phyloP scores from a whole-genome alignment of 139 green algal genomes.

The Closterium sp. region DNA sequence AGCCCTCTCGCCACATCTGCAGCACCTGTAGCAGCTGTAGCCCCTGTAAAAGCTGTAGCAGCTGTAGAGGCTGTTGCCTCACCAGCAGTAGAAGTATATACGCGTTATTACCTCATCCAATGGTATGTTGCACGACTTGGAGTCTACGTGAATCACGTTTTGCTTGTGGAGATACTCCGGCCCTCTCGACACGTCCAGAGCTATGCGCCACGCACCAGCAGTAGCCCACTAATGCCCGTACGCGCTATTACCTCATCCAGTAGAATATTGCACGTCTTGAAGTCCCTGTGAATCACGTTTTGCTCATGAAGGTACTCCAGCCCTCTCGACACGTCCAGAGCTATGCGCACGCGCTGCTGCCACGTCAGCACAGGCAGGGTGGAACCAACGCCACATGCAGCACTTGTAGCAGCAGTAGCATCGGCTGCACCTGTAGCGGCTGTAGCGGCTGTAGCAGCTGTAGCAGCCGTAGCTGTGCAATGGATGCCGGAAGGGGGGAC shows the following conservation, averaged over 20 bases:
- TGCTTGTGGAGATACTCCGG: neutral
- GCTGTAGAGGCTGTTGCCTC: too few species aligned
- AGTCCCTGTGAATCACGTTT: constrained; percentile 35
- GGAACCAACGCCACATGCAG: neutral
- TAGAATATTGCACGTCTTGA: constrained; percentile 35
- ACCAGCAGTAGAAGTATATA: too few species aligned
- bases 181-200: neutral
- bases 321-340: constrained; percentile 4
- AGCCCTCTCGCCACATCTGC: too few species aligned
- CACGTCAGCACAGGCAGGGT: neutral
- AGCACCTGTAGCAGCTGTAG: too few species aligned
- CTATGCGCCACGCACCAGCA: too few species aligned
- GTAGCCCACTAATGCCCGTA: too few species aligned
- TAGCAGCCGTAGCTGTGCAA: too few species aligned
- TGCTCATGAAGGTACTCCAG: constrained; percentile 16
- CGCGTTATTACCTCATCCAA: constrained; percentile 12
- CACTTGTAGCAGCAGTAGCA: neutral
- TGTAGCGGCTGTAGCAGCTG: neutral
- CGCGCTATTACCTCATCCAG: constrained; percentile 17
- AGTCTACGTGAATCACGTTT: constrained; percentile 16
- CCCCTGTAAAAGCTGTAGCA: too few species aligned
- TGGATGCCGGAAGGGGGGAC: too few species aligned
- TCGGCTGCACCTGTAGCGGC: too few species aligned
- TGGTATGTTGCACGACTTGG: neutral
- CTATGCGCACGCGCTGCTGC: constrained; percentile 10